Evolutionary conservation across 228 moss, liverwort and hornwort species (phyloP), one percentile per base, ranked within the genome.

Genomic region (Sphagnum magellanicum): DNA sequence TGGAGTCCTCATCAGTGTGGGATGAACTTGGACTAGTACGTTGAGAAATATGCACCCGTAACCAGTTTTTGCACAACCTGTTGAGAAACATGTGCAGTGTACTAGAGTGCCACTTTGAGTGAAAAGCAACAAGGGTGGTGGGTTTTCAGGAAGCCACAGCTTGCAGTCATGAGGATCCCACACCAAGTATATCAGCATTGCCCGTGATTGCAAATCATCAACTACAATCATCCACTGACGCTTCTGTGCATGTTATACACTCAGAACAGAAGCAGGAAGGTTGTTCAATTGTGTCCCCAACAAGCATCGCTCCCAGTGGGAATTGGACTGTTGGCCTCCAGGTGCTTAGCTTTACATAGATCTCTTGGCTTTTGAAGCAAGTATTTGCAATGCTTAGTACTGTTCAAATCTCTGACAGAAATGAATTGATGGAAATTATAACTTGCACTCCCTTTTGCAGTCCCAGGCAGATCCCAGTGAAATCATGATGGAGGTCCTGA

Each of bases 401-500:
- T 32, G 32, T 32, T 32, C 32, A 32, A 32, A 32, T 32, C 32
- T 32, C 32, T 32, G 1, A 32, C 32, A 32, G 32, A 32, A 32
- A 32, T 32, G 32, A 32, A 32, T 32, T 32, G 32, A 32, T 32
- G 32, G 32, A 32, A 32, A 32, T 32, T 32, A 32, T 32, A 32
- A 32, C 3, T 32, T 32, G 32, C 32, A 32, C 32, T 32, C 32
- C 32, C 32, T 16, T 50, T 48, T 60, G 65, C 88, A 95, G 95
- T 90, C 88, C 46, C 84, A 90, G 69, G 84, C 73, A n/a, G 74
- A 86, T 50, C 90, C 90, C 5, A 77, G 85, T 74, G 81, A 92
- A 49, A 87, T 95, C 67, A 95, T 95, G 92, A 71, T 82, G 53
- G 92, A 92, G 81, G 92, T 95, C 62, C 71, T 95, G 74, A 89